Evolutionary conservation across 1,139 yeast species (phyloP), one percentile per base, ranked within the genome.

Genomic region (Geotrichum restrictum): DNA sequence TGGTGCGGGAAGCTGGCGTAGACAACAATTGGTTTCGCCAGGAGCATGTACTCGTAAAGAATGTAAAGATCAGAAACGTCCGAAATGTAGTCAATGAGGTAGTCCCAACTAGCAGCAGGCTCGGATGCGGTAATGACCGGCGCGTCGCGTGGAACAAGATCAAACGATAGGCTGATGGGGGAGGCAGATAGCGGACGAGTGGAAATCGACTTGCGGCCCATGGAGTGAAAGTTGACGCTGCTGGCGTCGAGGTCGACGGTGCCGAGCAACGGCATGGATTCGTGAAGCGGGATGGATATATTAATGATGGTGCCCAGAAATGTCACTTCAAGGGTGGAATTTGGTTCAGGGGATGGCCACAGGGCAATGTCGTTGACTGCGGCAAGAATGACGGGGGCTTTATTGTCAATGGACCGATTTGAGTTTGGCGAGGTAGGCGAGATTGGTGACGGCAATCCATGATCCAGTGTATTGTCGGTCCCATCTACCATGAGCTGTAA

Each of bases 341-440:
- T 56, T 32, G 53, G 57, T 19, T 45, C 53, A 6, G 61, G 60
- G 29, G 53, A 52, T 7, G 65, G 67, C 69, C 69, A 65, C 14
- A 55, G 52, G 10, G 65, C 57, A 16, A 65, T 60, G 40, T 59
- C 57, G 38, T 54, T 57, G 27, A 65, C 56, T 29, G 65, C 67
- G 2, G 62, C 56, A 54, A 64, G 65, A 14, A 65, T 46, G 3
- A 63, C 52, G 3, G 65, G 64, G 33, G 60, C 45, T 46, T 63
- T 61, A 6, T 56, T 56, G 22, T 62, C 64, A 45, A 59, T 63
- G n/a, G 8, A n/a, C 19, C 18, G 61, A 46, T 48, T 62, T 61
- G 10, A 52, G 54, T 27, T 61, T 62, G 47, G 57, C 45, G 4
- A 56, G 41, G 44, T 41, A 39, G 16, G 45, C 38, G 16, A 54